Evolutionary conservation across 768 basidiomycete species (phyloP).

Genomic region (Lentinula boryana): DNA sequence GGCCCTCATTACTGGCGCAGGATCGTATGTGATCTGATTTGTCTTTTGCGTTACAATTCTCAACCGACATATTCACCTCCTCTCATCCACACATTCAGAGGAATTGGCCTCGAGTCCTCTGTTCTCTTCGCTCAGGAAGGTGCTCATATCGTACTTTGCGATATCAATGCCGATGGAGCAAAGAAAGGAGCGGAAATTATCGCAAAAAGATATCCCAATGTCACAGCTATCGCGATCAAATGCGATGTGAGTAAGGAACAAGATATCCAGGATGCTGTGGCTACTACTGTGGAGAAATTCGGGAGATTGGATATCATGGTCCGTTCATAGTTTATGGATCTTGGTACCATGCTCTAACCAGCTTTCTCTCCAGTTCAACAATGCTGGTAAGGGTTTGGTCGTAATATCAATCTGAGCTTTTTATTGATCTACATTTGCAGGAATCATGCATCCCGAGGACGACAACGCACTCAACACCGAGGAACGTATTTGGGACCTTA

Average conservation of each 20-base stretch:
- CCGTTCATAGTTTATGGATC: slow-evolving; percentile 14
- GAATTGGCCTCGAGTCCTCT: slow-evolving; percentile 95
- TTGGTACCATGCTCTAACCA: neutral
- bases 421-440: slow-evolving; percentile 25
- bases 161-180: slow-evolving; percentile 76
- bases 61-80: slow-evolving; percentile 14
- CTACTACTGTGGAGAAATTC: slow-evolving; percentile 73
- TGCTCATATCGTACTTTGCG: slow-evolving; percentile 83
- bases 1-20: slow-evolving; percentile 84
- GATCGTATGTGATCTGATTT: slow-evolving; percentile 53
- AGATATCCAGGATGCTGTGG: slow-evolving; percentile 80
- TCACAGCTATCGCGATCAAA: slow-evolving; percentile 62
- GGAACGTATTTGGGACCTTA: slow-evolving; percentile 93
- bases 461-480: slow-evolving; percentile 96
- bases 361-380: slow-evolving; percentile 68
- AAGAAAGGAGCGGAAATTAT: slow-evolving; percentile 64
- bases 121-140: slow-evolving; percentile 93
- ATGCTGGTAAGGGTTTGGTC: slow-evolving; percentile 52
- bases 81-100: slow-evolving; percentile 41
- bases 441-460: slow-evolving; percentile 97
- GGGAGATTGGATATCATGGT: slow-evolving; percentile 97
- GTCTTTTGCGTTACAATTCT: neutral
- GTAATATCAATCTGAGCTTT: neutral
- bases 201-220: slow-evolving; percentile 57
- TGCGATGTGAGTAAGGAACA: slow-evolving; percentile 88